A percentile compares a stretch with the other conserved stretches of the same genome.
These are phyloP conservation scores for Rhododendron molle DNA, from an alignment of 148 eudicot genomes.

Conservation along the genomic window DNA sequence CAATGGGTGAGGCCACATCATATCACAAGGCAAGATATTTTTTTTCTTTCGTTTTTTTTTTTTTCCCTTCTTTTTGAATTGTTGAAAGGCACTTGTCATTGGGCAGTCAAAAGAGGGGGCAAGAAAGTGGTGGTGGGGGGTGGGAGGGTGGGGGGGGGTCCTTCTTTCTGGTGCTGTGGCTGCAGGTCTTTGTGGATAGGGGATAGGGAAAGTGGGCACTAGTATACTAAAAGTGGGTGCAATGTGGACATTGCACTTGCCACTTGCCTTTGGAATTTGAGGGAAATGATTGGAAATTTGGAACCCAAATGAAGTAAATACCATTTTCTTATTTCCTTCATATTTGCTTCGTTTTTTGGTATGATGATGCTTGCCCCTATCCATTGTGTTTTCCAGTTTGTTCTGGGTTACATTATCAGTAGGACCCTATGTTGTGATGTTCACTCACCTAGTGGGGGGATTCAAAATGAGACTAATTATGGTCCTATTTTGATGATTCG, in stretches of 20 bases:
- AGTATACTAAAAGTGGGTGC: not conserved
- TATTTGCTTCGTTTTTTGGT: not conserved
- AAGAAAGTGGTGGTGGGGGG: not conserved
- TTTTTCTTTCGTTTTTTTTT: too few relatives aligned
- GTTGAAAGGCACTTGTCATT: not conserved
- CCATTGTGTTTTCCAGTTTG: not conserved
- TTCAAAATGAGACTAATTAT: not conserved
- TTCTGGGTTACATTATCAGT: not conserved
- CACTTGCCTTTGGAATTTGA: not conserved
- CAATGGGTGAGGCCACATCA: too few relatives aligned
- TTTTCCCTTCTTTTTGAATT: too few relatives aligned
- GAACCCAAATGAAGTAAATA: not conserved
- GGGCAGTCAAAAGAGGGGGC: not conserved
- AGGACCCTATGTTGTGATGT: not conserved
- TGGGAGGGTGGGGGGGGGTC: not conserved
- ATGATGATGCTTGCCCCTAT: not conserved
- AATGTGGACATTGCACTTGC: not conserved
- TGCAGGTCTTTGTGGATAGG: not conserved
- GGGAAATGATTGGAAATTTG: not conserved
- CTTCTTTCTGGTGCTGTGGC: not conserved
- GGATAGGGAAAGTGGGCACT: not conserved
- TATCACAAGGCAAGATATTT: too few relatives aligned
- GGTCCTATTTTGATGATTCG: not conserved
- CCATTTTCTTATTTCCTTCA: not conserved
- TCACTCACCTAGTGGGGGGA: not conserved